Evolutionary conservation across 345 rosid genomes (phyloP).

Genomic region (Boechera stricta): DNA sequence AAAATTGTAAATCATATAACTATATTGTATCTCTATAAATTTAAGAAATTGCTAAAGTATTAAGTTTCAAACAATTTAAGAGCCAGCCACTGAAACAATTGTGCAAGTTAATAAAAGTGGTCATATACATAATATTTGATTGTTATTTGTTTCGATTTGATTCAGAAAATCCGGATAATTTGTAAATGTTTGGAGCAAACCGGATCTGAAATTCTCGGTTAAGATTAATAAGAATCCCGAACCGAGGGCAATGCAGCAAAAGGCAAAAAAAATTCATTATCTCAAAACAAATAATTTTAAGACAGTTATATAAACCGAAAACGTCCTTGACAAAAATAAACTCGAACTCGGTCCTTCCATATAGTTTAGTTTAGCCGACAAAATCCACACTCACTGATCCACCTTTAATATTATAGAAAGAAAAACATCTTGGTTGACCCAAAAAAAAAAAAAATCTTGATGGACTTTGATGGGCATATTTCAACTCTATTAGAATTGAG

Average conservation of each 20-base stretch:
- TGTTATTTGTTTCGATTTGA: not conserved
- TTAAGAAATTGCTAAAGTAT: too few species aligned
- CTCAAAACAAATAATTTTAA: too few species aligned
- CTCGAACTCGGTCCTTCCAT: not conserved
- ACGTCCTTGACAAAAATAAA: not conserved
- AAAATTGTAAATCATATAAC: too few species aligned
- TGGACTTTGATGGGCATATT: constrained; percentile 17
- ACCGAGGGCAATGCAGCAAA: too few species aligned
- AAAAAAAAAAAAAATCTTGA: not conserved
- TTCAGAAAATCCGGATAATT: not conserved
- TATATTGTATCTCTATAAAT: too few species aligned
- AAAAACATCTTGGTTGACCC: too few species aligned
- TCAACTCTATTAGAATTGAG: not conserved
- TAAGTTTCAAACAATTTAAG: not conserved
- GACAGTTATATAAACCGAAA: not conserved
- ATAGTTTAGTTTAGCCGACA: not conserved
- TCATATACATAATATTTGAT: too few species aligned
- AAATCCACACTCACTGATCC: not conserved
- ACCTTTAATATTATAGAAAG: not conserved
- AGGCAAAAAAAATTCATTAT: too few species aligned
- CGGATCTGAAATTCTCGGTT: too few species aligned
- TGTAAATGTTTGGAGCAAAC: not conserved
- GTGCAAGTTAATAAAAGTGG: not conserved
- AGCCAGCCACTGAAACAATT: constrained; percentile 5
- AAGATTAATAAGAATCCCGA: too few species aligned